phyloP scores from a whole-genome alignment of 371 early-diverging fungal species.

The Rhizopus arrhizus region DNA sequence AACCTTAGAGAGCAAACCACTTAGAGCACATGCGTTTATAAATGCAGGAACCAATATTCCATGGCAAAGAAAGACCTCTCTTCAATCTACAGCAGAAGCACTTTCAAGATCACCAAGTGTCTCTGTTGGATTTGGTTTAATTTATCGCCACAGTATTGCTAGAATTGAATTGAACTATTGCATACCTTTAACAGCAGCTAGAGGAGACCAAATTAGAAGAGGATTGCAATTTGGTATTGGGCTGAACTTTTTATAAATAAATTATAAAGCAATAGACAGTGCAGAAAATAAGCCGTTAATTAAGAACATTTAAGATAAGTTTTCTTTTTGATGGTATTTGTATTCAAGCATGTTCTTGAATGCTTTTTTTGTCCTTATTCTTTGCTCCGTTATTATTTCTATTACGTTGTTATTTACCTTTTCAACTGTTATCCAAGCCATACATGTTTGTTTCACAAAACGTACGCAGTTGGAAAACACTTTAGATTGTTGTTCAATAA shows the following conservation, averaged over 20 bases:
- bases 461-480: no score
- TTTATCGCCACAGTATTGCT: slow-evolving; percentile 81
- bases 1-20: slow-evolving; percentile 57
- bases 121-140: slow-evolving; percentile 80
- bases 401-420: no score
- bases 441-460: no score
- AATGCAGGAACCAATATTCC: slow-evolving; percentile 82
- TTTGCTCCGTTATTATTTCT: no score
- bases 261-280: no score
- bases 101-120: slow-evolving; percentile 63
- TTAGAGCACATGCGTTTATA: slow-evolving; percentile 83
- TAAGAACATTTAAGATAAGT: no score
- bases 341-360: no score
- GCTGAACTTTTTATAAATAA: slow-evolving; percentile 74
- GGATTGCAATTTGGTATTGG: slow-evolving; percentile 91
- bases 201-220: slow-evolving; percentile 73
- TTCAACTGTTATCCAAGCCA: no score
- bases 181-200: slow-evolving; percentile 75
- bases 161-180: slow-evolving; percentile 90
- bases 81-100: slow-evolving; percentile 37
- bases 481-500: no score
- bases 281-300: no score
- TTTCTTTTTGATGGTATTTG: no score
- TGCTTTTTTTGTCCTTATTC: no score
- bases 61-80: slow-evolving; percentile 16